Evolutionary conservation across 345 rosid species (phyloP).

Genomic region (Gynandropsis gynandra): DNA sequence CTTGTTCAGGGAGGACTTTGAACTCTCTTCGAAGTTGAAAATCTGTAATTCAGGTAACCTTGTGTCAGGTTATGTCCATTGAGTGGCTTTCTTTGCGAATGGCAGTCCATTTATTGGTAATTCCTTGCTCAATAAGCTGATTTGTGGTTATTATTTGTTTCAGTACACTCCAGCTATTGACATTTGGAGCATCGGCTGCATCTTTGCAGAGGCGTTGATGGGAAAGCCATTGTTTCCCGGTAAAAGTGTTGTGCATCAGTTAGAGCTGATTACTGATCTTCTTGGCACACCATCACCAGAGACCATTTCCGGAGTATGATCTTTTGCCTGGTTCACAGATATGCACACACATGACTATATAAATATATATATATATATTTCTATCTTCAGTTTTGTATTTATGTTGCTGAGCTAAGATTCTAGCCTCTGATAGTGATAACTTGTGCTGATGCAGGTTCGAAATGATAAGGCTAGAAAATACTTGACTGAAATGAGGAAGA

Average conservation of each 20-base stretch:
- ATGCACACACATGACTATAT: no score
- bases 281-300: conserved; percentile 85
- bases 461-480: conserved; percentile 94
- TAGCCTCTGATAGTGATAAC: conserved; percentile 26
- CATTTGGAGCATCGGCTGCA: conserved; percentile 95
- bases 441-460: conserved; percentile 53
- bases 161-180: conserved; percentile 99
- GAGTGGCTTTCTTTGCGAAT: conserved; percentile 27
- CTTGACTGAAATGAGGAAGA: conserved; percentile 73
- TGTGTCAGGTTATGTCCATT: conserved; percentile 41
- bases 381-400: conserved; percentile 8
- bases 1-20: conserved; percentile 99
- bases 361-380: not conserved
- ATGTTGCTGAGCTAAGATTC: conserved; percentile 6
- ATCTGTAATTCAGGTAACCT: conserved; percentile 84
- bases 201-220: conserved; percentile 83
- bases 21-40: conserved; percentile 98
- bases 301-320: conserved; percentile 71
- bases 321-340: not conserved
- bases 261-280: conserved; percentile 92
- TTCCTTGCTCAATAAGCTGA: conserved; percentile 24
- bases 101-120: conserved; percentile 30
- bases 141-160: conserved; percentile 22
- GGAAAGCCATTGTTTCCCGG: conserved; percentile 99
- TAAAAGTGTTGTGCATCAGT: conserved; percentile 90